Evolutionary conservation across 768 basidiomycete species (phyloP).

Genomic region (Auricularia sp.): DNA sequence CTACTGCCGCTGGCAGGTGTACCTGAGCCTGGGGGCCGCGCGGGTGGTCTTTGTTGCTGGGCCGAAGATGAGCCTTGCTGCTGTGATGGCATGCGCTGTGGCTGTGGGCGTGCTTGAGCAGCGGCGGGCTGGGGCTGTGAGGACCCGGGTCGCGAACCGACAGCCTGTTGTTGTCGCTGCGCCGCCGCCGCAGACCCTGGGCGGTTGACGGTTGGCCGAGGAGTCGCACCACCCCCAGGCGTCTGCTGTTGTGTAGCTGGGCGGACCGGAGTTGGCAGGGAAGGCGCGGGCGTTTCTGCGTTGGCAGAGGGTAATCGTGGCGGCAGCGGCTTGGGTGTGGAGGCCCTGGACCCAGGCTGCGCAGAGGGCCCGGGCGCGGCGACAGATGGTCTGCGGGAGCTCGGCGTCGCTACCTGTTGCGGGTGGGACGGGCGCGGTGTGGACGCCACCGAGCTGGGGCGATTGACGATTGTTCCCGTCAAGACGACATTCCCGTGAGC

Average conservation of each 20-base stretch:
- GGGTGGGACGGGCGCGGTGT: slow-evolving; percentile 53
- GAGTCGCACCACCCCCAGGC: slow-evolving; percentile 1
- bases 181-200: slow-evolving; percentile 3
- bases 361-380: slow-evolving; percentile 32
- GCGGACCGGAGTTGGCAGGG: background rate
- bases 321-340: background rate
- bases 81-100: background rate
- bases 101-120: background rate
- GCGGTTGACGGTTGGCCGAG: slow-evolving; percentile 1
- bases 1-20: slow-evolving; percentile 8
- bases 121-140: background rate
- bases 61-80: background rate
- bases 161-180: slow-evolving; percentile 1
- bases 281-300: slow-evolving; percentile 29
- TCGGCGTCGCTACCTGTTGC: slow-evolving; percentile 48
- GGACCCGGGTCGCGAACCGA: background rate
- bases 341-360: background rate
- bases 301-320: slow-evolving; percentile 25
- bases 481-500: background rate
- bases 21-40: background rate
- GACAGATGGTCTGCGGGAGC: slow-evolving; percentile 55
- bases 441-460: slow-evolving; percentile 6
- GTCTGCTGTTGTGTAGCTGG: slow-evolving; percentile 11
- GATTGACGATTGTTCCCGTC: slow-evolving; percentile 7
- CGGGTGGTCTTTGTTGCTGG: background rate